Conservation (phyloP, 1,139 yeast species). For the Eremothecium gossypii region DNA sequence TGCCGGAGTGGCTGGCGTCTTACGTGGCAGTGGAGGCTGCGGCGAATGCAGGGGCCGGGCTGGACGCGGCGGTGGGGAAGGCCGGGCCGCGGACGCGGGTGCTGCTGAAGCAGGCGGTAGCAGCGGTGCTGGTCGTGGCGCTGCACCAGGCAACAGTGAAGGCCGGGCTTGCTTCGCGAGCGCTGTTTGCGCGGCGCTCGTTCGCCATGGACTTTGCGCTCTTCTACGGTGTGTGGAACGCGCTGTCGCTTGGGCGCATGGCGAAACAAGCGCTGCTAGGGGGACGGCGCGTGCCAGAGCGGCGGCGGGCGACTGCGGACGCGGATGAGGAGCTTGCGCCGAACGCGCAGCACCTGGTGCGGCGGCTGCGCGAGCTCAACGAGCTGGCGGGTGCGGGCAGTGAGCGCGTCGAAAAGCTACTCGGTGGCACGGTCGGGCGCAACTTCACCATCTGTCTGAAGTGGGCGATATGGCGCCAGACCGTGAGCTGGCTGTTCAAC, state of each 20-base stretch:
- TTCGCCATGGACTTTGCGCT: constrained; percentile 13
- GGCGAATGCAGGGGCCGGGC: constrained; percentile 6
- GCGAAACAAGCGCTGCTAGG: constrained; percentile 9
- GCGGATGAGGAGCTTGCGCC: constrained; percentile 6
- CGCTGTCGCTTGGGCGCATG: constrained; percentile 12
- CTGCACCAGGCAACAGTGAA: constrained; percentile 6
- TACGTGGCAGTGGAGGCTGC: constrained; percentile 13
- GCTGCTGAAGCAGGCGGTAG: constrained; percentile 11
- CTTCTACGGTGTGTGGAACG: constrained; percentile 15
- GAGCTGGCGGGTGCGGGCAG: constrained; percentile 15
- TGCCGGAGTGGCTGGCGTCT: constrained; percentile 16
- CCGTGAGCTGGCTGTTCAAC: constrained; percentile 6
- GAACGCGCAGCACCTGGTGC: constrained; percentile 17
- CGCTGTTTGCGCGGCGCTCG: constrained; percentile 12
- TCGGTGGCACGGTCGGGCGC: constrained; percentile 17
- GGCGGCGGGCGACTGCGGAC: neutral
- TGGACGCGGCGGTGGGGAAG: constrained; percentile 1
- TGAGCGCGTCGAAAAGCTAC: constrained; percentile 13
- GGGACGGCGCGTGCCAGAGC: constrained; percentile 1
- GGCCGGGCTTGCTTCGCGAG: constrained; percentile 8
- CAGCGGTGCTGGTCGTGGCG: constrained; percentile 13
- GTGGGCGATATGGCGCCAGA: constrained; percentile 25
- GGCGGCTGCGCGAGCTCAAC: constrained; percentile 20
- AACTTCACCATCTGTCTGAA: constrained; percentile 19
- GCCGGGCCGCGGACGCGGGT: constrained; percentile 7